A percentile compares a stretch with the other conserved stretches of the same genome.
Conservation (phyloP, 2,329 filamentous ascomycete species). For the Ophiocordyceps camponoti-floridani region DNA sequence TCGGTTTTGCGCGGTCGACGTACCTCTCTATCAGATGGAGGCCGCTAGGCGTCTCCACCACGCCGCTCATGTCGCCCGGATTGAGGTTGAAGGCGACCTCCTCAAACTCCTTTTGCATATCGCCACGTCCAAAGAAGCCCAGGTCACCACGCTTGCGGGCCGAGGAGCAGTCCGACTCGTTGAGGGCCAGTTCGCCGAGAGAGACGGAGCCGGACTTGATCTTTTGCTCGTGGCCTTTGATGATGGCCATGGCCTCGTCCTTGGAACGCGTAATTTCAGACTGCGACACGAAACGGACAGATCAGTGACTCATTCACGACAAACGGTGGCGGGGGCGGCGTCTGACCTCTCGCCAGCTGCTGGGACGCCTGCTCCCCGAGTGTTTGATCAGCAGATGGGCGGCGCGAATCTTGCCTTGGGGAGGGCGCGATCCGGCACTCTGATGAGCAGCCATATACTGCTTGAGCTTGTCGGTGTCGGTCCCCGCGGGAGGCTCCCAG, state of each 20-base stretch:
- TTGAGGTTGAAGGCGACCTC: slow-evolving; percentile 84
- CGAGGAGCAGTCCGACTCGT: slow-evolving; percentile 90
- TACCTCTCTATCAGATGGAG: slow-evolving; percentile 93
- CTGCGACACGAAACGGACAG: slow-evolving; percentile 11
- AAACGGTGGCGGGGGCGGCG: neutral
- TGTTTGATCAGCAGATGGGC: slow-evolving; percentile 94
- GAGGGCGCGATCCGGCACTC: slow-evolving; percentile 31
- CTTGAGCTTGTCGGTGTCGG: slow-evolving; percentile 86
- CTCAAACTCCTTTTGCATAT: slow-evolving; percentile 99
- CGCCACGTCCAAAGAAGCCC: slow-evolving; percentile 82
- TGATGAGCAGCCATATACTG: slow-evolving; percentile 83
- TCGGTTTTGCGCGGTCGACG: slow-evolving; percentile 2
- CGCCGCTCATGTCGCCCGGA: slow-evolving; percentile 67
- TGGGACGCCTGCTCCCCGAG: slow-evolving; percentile 67
- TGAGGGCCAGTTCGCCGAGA: slow-evolving; percentile 69
- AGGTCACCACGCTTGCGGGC: slow-evolving; percentile 86
- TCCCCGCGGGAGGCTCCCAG: slow-evolving; percentile 83
- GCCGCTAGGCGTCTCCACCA: slow-evolving; percentile 86
- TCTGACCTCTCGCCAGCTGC: slow-evolving; percentile 70
- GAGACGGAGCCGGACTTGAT: slow-evolving; percentile 53
- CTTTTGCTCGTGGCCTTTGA: slow-evolving; percentile 54
- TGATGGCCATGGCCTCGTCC: slow-evolving; percentile 66
- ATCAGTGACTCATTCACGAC: neutral
- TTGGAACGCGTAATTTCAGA: slow-evolving; percentile 74
- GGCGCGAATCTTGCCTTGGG: slow-evolving; percentile 74